Evolutionary conservation across 2,329 filamentous ascomycete species (phyloP).

Genomic region (Aureobasidium sp.): DNA sequence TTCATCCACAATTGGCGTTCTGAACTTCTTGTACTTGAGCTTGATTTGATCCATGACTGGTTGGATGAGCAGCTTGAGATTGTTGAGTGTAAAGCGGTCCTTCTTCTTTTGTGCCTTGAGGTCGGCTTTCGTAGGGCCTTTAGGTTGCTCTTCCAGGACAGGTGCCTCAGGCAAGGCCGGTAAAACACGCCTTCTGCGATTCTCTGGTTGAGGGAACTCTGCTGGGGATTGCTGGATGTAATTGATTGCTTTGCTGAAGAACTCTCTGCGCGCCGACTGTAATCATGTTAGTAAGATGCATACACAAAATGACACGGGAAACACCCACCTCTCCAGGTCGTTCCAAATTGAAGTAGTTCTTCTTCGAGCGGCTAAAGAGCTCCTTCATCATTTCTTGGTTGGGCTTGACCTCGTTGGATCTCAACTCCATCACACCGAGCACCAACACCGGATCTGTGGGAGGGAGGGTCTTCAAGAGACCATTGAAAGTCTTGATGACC

Average conservation of each 20-base stretch:
- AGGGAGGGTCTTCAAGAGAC: conserved; percentile 73
- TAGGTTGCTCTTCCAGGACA: conserved; percentile 49
- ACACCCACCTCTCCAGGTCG: conserved; percentile 56
- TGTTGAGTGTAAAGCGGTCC: conserved; percentile 77
- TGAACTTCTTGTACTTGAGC: conserved; percentile 79
- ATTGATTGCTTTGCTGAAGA: conserved; percentile 66
- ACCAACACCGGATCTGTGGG: conserved; percentile 85
- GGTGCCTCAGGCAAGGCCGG: conserved; percentile 65
- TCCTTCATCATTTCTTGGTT: conserved; percentile 61
- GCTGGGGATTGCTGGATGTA: conserved; percentile 72
- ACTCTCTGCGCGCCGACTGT: conserved; percentile 60
- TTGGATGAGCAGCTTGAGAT: conserved; percentile 81
- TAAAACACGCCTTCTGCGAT: conserved; percentile 78
- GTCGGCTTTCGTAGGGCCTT: conserved; percentile 66
- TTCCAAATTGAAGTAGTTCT: conserved; percentile 64
- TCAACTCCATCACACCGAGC: conserved; percentile 71
- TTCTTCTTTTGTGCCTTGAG: conserved; percentile 70
- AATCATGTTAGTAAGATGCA: neutral
- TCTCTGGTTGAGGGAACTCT: conserved; percentile 80
- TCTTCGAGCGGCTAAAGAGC: conserved; percentile 78
- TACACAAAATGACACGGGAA: neutral
- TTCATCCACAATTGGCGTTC: conserved; percentile 70
- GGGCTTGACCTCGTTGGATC: conserved; percentile 37
- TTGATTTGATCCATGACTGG: conserved; percentile 98
- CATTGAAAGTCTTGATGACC: conserved; percentile 71